Evolutionary conservation across 2,329 filamentous ascomycete species (phyloP), one percentile per base, ranked within the genome.

Genomic region (Fusarium drepaniforme): DNA sequence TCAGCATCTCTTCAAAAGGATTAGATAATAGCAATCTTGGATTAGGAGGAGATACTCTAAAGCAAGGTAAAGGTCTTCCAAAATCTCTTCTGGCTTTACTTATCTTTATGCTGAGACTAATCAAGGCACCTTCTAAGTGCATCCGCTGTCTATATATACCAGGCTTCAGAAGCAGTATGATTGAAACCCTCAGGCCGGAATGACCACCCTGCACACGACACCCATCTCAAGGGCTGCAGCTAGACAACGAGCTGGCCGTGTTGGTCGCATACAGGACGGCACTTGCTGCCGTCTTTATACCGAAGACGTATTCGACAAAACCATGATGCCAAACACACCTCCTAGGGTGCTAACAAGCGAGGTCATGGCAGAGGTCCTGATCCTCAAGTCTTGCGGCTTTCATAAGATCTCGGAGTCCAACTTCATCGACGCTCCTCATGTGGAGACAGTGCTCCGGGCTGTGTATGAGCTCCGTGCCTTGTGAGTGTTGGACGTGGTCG

Each of bases 141-240:
- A 18, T 44, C 40, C 40, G 40, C 11, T 21, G n/a, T 21, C 11
- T 21, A 21, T 21, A 21, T 21, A 44, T 44, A 21, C 44, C 21
- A 13, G 44, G 15, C 44, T 46, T 23, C 21, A 46, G 44, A 46
- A 46, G 44, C 21, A 23, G 23, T 8, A 23, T 16, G 21, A 94
- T 2, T 98, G 98, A 80, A 96, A 98, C 80, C 94, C 96, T 1
- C 98, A 98, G 84, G 90, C 98, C 1, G 96, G 96, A 64, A 98
- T 99, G 96, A 96, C 98, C 79, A 94, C 96, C 4, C 87, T 99
- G 21, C 93, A 98, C 40, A 94, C 98, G 8, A 98, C 95, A 0
- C 97, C 97, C 0, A 97, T 99, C 73, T 98, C 95, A 0, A 95
- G 98, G 83, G 96, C 97, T 0, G 95, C 98, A 81, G 97, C 97